Conservation (phyloP, 2,329 filamentous ascomycete species). For the Waltergamsia citrina region DNA sequence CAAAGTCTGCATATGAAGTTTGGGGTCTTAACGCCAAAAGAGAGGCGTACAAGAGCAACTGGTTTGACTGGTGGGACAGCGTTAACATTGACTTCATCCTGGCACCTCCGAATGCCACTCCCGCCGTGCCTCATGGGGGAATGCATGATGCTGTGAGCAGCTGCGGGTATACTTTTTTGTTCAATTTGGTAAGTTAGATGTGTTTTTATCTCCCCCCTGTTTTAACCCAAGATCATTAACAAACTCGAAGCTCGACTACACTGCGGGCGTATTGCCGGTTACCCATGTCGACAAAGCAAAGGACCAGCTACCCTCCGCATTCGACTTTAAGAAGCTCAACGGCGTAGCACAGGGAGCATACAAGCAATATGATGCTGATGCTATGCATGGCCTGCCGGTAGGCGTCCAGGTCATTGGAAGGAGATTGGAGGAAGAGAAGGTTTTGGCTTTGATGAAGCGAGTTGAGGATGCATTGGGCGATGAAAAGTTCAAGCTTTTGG, state of each 20-base stretch:
- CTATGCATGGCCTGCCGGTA: constrained; percentile 83
- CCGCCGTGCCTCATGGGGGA: constrained; percentile 75
- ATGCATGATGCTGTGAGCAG: constrained; percentile 80
- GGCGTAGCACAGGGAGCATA: constrained; percentile 76
- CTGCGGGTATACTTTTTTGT: constrained; percentile 90
- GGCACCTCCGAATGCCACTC: constrained; percentile 80
- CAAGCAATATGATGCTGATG: constrained; percentile 70
- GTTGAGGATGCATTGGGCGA: constrained; percentile 65
- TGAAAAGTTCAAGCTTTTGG: constrained; percentile 41
- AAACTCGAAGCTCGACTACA: constrained; percentile 66
- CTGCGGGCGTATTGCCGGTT: constrained; percentile 72
- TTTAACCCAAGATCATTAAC: too few species aligned
- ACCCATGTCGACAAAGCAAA: constrained; percentile 67
- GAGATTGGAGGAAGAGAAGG: constrained; percentile 79
- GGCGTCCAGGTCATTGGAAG: constrained; percentile 77
- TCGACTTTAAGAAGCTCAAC: constrained; percentile 58
- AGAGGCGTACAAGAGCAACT: constrained; percentile 67
- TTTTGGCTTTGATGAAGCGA: constrained; percentile 68
- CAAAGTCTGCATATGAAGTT: constrained; percentile 67
- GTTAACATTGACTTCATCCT: constrained; percentile 69
- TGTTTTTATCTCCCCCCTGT: too few species aligned
- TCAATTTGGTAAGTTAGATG: constrained; percentile 60
- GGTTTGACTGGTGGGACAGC: constrained; percentile 79
- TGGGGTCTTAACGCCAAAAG: constrained; percentile 73
- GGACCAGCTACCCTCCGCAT: constrained; percentile 55